Conservation (phyloP, 2,329 filamentous ascomycete genomes). For the Cladosporium sp. region DNA sequence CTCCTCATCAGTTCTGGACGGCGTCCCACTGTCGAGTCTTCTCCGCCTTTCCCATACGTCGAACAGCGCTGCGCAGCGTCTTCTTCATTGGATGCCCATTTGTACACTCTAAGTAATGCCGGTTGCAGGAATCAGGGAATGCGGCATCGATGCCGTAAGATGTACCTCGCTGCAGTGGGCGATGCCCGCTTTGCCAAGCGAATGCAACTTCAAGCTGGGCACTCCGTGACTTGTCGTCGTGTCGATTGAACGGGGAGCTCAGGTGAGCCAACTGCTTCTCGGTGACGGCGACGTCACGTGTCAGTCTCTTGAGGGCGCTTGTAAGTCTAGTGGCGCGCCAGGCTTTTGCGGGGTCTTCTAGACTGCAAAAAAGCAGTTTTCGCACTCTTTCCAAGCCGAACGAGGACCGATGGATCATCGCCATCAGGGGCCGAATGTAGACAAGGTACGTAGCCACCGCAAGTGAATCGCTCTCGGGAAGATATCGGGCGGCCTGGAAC, state of each 20-base stretch:
- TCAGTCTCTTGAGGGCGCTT: background rate
- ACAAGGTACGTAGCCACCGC: conserved; percentile 6
- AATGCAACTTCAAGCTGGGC: background rate
- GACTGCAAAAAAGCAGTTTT: conserved; percentile 1
- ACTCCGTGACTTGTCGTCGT: conserved; percentile 8
- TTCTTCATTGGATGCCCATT: background rate
- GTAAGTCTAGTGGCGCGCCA: conserved; percentile 9
- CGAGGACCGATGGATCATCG: conserved; percentile 7
- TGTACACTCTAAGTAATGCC: background rate
- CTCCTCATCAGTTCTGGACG: background rate
- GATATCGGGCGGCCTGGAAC: conserved; percentile 7
- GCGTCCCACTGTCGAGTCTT: conserved; percentile 1
- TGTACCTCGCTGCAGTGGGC: background rate
- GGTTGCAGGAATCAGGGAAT: conserved; percentile 1
- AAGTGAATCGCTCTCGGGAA: background rate
- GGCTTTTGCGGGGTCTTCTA: background rate
- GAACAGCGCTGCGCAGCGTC: background rate
- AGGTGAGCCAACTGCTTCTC: conserved; percentile 10
- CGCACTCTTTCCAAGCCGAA: background rate
- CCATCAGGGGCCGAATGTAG: conserved; percentile 6
- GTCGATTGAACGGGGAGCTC: conserved; percentile 5
- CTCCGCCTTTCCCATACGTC: background rate
- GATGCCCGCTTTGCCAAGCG: conserved; percentile 3
- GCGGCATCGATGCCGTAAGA: conserved; percentile 1
- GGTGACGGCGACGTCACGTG: conserved; percentile 7